Evolutionary conservation across 2,329 filamentous ascomycete genomes (phyloP).

Genomic region (Pseudonectria foliicola): DNA sequence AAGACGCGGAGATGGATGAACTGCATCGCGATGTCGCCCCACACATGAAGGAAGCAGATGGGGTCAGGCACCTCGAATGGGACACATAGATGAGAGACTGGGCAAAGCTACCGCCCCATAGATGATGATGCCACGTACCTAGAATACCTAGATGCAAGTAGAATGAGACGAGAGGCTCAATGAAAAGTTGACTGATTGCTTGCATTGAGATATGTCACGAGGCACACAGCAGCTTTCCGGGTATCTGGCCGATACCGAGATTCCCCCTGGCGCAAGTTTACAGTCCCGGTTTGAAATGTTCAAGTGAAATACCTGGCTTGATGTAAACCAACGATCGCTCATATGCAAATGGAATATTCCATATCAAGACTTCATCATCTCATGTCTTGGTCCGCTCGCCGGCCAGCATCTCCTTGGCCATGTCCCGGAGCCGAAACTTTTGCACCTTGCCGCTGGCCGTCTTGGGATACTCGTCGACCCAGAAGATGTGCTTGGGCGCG

Average conservation of each 20-base stretch:
- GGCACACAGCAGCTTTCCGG: too few species aligned
- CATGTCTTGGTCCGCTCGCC: slow-evolving; percentile 3
- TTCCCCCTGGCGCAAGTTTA: too few species aligned
- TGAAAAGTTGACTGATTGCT: too few species aligned
- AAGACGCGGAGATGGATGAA: too few species aligned
- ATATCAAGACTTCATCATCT: background rate
- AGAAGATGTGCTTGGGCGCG: slow-evolving; percentile 87
- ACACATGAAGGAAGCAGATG: background rate
- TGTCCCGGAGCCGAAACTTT: slow-evolving; percentile 77
- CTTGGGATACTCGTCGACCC: slow-evolving; percentile 78
- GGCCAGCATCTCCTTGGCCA: slow-evolving; percentile 38
- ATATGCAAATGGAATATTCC: too few species aligned
- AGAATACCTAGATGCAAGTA: background rate
- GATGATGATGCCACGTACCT: slow-evolving; percentile 12
- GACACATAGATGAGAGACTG: slow-evolving; percentile 8
- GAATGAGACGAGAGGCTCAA: too few species aligned
- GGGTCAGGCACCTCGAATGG: slow-evolving; percentile 7
- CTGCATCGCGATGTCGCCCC: too few species aligned
- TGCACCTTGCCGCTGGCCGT: slow-evolving; percentile 96
- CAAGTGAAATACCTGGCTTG: too few species aligned
- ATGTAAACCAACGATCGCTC: too few species aligned
- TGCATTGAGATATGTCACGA: too few species aligned
- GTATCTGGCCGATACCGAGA: too few species aligned
- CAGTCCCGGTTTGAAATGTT: too few species aligned
- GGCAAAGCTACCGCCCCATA: slow-evolving; percentile 10